Evolutionary conservation across 2,329 filamentous ascomycete genomes (phyloP).

Genomic region (Apiospora kogelbergensis): DNA sequence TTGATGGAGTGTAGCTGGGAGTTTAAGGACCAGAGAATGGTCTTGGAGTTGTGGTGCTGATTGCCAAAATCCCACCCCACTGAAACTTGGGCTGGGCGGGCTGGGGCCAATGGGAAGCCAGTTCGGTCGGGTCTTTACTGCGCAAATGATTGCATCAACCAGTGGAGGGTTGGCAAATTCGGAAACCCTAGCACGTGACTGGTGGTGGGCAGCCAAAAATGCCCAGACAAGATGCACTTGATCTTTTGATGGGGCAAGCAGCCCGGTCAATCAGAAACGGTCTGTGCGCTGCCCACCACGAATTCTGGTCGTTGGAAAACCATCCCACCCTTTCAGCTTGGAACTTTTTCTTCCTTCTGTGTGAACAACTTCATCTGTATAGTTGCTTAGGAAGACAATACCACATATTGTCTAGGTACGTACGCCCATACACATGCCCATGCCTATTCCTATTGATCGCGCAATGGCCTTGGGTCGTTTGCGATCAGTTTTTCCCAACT

Average conservation of each 20-base stretch:
- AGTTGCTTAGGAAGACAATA: slow-evolving; percentile 65
- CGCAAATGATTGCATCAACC: neutral
- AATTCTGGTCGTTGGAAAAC: neutral
- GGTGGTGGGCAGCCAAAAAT: neutral
- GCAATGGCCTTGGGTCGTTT: neutral
- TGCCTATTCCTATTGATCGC: neutral
- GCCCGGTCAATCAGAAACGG: slow-evolving; percentile 14
- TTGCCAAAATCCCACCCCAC: neutral
- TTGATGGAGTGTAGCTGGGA: neutral
- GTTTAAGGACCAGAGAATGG: slow-evolving; percentile 7
- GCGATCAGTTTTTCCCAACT: neutral
- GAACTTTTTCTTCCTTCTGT: slow-evolving; percentile 3
- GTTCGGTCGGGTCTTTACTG: neutral
- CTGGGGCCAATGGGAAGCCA: neutral
- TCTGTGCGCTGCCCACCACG: neutral
- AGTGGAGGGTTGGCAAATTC: slow-evolving; percentile 22
- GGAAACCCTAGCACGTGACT: slow-evolving; percentile 29
- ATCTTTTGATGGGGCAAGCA: slow-evolving; percentile 11
- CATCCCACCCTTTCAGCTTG: slow-evolving; percentile 2
- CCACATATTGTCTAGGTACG: slow-evolving; percentile 61
- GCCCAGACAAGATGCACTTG: neutral
- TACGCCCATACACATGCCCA: slow-evolving; percentile 24
- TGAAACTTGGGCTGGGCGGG: neutral
- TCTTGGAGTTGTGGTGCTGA: slow-evolving; percentile 6
- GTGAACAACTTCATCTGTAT: slow-evolving; percentile 47